These are phyloP conservation scores for Williopsis jadinii DNA, from an alignment of 1,139 yeast genomes.

Conservation along the genomic window DNA sequence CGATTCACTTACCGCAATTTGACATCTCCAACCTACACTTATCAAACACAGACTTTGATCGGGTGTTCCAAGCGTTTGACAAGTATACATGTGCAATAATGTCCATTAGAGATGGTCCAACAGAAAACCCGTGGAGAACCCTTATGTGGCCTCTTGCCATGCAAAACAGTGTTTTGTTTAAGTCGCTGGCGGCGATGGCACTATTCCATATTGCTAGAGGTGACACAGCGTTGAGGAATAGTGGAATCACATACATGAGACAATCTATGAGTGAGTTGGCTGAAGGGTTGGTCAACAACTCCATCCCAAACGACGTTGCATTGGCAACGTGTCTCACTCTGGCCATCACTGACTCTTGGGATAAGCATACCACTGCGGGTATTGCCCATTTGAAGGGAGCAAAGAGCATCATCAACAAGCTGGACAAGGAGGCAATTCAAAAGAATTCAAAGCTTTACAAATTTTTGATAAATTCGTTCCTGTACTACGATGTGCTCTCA, in stretches of 20 bases:
- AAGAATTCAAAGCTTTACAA: conserved; percentile 16
- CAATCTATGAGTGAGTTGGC: conserved; percentile 52
- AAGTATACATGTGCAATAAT: conserved; percentile 53
- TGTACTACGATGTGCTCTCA: conserved; percentile 59
- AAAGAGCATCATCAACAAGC: conserved; percentile 47
- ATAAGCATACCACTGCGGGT: conserved; percentile 56
- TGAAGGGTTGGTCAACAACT: conserved; percentile 41
- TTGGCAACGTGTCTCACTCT: conserved; percentile 55
- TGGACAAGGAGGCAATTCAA: conserved; percentile 12
- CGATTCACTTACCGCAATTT: background rate
- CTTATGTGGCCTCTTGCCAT: conserved; percentile 48
- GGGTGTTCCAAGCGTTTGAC: conserved; percentile 31
- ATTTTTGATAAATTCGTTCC: conserved; percentile 56
- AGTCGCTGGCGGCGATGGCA: conserved; percentile 61
- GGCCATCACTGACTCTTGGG: conserved; percentile 66
- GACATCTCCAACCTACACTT: conserved; percentile 13
- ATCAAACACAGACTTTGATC: conserved; percentile 14
- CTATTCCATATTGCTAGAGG: conserved; percentile 52
- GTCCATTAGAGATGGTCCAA: conserved; percentile 56
- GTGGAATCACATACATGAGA: conserved; percentile 53
- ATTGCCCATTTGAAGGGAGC: conserved; percentile 66
- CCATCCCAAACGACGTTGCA: conserved; percentile 59
- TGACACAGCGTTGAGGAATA: conserved; percentile 36
- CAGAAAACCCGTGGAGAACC: conserved; percentile 66
- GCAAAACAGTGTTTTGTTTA: conserved; percentile 47